Base-by-base conservation (phyloP, 2,329 filamentous ascomycete genomes). In the Cercospora sp. region DNA sequence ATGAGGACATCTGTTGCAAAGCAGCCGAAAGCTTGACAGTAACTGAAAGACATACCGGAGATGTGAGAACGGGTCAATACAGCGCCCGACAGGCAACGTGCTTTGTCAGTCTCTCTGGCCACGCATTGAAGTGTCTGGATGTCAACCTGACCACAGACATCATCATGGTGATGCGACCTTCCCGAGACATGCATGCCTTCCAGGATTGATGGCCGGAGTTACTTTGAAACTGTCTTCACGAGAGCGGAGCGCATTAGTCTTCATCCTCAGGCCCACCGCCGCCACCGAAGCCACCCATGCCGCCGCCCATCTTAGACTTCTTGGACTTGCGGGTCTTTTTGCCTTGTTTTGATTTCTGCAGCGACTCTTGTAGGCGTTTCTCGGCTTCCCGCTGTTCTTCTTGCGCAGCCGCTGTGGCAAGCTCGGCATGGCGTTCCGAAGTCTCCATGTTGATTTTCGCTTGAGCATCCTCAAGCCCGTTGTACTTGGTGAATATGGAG, bases 401-500 rank as follows among this genome's bases (percentile, higher is more conserved):
- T 68, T 78, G 76, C 63, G 77, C 73, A 31, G 79, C 72, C 42
- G 77, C 76, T 28, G 74, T 71, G 31, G 75, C 74, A 65, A 81
- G 76, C 60, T 76, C 75, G 39, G 76, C 75, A 60, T 76, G 72
- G 58, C 74, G 73, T 60, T 76, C 75, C 65, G 75, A 70, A 63
- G 75, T 73, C 23, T 72, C 69, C 61, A 74, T 70, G 18, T 72
- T 69, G 48, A 80, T 77, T 28, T 79, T 77, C 20, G 76, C 73
- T 28, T 79, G 74, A 8, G 79, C 74, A 58, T 78, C 72, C 28
- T 77, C 75, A 36, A 78, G 72, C 42, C 75, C 72, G 7, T 76
- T 72, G 66, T 78, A 78, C 61, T 76, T 74, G 45, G 73, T 78
- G 70, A 83, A 83, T 0, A 74, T 73, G 0, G 73, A 75, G 2